Evolutionary conservation across 1,284 basidiomycete genomes (phyloP), one percentile per base, ranked within the genome.

Genomic region (Entoloma clypeatum): DNA sequence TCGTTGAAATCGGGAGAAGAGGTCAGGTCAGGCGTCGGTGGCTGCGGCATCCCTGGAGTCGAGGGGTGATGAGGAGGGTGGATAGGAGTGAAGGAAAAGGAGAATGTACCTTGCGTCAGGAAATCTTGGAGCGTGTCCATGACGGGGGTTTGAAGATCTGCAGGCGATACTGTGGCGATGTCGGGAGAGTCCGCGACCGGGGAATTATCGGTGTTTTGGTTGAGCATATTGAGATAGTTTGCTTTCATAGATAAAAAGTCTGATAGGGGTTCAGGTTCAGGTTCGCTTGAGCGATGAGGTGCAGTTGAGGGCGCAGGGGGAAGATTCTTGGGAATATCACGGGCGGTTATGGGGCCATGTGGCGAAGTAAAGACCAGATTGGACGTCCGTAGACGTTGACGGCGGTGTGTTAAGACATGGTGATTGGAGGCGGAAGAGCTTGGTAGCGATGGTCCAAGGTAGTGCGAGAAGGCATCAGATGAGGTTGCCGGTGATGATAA

Each of bases 281-380:
- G 34, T 48, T 53, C 51, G n/a, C n/a, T n/a, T 44, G 55, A 58
- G 56, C 64, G 65, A 61, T 57, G 70, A 47, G 72, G 70, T 55
- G 66, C 68, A 57, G 73, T 74, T 42, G 71, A 71, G 45, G 84
- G 83, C 42, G 75, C 74, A 47, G 75, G 75, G 32, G 84, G 83
- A 36, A 86, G 62, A 47, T 68, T 74, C 48, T 75, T 72, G 44
- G 83, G 84, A 53, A 86, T 77, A 65, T 81, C 84, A 84, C 85
- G 77, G 49, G 84, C 81, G 52, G 78, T 68, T 56, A 81, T 77
- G 43, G 83, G 66, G 66, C 78, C 81, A 62, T 61, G 55, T 34
- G 64, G 50, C 55, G 64, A 62, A 54, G 58, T 51, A 48, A 69
- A 68, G 41, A 68, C 57, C 48, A 59, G 55, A 41, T 54, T 59